These are phyloP conservation scores for Cnidoscolus chayamansa DNA, from an alignment of 441 rosid species.

Conservation along the genomic window DNA sequence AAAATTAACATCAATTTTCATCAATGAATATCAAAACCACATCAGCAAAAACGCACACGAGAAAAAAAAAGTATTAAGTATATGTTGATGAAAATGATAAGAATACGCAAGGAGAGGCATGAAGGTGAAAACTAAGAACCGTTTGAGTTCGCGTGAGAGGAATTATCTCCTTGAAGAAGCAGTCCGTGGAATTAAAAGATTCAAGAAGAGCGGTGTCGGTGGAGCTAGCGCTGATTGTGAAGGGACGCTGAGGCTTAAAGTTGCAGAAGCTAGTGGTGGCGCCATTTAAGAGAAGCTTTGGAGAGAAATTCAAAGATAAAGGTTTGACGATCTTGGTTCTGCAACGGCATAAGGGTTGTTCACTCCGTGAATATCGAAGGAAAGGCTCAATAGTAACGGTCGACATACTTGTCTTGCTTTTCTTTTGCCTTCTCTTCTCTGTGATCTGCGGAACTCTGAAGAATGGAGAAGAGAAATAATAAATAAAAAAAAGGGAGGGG, in stretches of 20 bases:
- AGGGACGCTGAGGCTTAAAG: constrained; percentile 16
- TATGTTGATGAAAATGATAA: neutral
- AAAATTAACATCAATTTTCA: neutral
- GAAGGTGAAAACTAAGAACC: constrained; percentile 35
- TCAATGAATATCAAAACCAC: neutral
- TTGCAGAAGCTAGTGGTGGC: constrained; percentile 26
- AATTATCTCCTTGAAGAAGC: constrained; percentile 51
- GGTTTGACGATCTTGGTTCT: constrained; percentile 16
- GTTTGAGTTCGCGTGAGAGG: constrained; percentile 53
- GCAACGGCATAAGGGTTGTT: constrained; percentile 11
- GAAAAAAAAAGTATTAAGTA: neutral
- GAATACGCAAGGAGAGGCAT: neutral
- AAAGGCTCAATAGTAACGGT: constrained; percentile 40
- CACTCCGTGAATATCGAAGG: constrained; percentile 31
- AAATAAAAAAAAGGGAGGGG: no score
- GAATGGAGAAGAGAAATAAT: neutral
- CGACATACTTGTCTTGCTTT: constrained; percentile 33
- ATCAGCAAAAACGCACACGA: neutral
- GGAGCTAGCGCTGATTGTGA: constrained; percentile 42
- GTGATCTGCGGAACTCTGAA: neutral
- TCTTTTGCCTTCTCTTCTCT: neutral
- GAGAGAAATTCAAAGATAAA: constrained; percentile 27
- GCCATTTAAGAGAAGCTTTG: constrained; percentile 23
- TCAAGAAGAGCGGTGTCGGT: constrained; percentile 46
- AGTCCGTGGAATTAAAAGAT: constrained; percentile 35